Percentiles rank a stretch among this genome's conserved stretches.
Evolutionary conservation across 2,329 filamentous ascomycete species (phyloP).

Genomic region (Tolypocladium tropicale): DNA sequence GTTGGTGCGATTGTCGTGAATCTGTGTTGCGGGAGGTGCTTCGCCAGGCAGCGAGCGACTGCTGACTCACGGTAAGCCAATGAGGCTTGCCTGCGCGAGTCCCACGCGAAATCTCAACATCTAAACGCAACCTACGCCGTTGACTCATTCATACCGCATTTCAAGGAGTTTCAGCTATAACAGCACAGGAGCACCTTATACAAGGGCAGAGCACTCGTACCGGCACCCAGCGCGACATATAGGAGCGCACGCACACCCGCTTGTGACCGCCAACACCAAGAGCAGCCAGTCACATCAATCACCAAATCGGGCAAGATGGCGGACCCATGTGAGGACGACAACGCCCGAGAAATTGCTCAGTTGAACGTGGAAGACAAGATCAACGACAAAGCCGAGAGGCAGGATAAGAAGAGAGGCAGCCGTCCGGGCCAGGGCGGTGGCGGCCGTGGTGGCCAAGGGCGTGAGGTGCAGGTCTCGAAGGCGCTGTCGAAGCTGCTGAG

Average conservation of each 20-base stretch:
- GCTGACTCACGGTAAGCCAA: neutral
- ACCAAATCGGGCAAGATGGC: neutral
- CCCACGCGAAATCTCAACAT: neutral
- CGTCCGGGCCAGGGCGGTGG: conserved; percentile 18
- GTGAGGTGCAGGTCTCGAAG: conserved; percentile 41
- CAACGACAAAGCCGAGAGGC: neutral
- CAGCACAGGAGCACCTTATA: neutral
- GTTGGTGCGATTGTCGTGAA: neutral
- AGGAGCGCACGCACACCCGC: neutral
- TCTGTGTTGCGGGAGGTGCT: neutral
- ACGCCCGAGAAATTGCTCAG: conserved; percentile 1
- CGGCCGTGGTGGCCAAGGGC: conserved; percentile 19
- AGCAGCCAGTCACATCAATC: neutral
- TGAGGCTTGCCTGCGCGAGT: neutral
- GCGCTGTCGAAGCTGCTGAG: conserved; percentile 44
- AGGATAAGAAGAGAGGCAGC: conserved; percentile 16
- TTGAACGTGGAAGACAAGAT: conserved; percentile 13
- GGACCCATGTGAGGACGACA: neutral
- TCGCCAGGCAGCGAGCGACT: neutral
- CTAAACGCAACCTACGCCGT: neutral
- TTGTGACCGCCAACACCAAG: neutral
- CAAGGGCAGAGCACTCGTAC: too few species aligned
- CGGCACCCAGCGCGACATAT: neutral
- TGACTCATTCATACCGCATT: neutral
- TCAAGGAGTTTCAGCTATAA: neutral